Percentiles rank a stretch among this genome's conserved stretches.
Conservation (phyloP, 2,329 filamentous ascomycete species). For the Aspergillus novoparasiticus region DNA sequence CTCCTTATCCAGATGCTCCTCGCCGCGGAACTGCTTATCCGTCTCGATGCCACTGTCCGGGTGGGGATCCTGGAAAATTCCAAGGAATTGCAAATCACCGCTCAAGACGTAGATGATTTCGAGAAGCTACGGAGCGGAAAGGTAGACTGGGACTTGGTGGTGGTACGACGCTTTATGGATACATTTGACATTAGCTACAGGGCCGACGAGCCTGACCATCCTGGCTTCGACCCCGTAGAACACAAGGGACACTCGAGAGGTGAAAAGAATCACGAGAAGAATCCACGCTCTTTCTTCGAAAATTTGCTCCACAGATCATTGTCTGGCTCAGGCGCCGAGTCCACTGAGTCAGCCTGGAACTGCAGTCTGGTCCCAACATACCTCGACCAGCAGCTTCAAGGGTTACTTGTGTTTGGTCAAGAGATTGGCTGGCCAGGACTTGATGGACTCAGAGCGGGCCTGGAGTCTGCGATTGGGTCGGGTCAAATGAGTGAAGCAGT, state of each 20-base stretch:
- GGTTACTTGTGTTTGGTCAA: constrained; percentile 54
- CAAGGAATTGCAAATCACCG: constrained; percentile 43
- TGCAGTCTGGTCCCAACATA: constrained; percentile 41
- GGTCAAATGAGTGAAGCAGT: constrained; percentile 15
- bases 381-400: constrained; percentile 49
- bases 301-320: constrained; percentile 25
- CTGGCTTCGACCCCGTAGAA: neutral
- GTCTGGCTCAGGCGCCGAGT: constrained; percentile 10
- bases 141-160: constrained; percentile 59
- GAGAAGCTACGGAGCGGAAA: constrained; percentile 53
- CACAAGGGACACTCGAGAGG: neutral
- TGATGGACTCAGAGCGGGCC: constrained; percentile 38
- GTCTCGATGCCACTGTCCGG: constrained; percentile 53
- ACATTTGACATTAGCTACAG: constrained; percentile 47
- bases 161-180: constrained; percentile 56
- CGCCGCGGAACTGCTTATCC: constrained; percentile 56
- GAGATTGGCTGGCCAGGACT: constrained; percentile 53
- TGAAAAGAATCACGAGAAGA: constrained; percentile 13
- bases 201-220: constrained; percentile 10
- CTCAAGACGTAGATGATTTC: constrained; percentile 49
- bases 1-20: constrained; percentile 58
- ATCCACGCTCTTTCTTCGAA: constrained; percentile 28
- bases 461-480: constrained; percentile 40
- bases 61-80: constrained; percentile 44
- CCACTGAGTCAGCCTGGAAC: constrained; percentile 33